Base-by-base conservation (phyloP, 2,329 filamentous ascomycete genomes). In the Fusarium agapanthi region DNA sequence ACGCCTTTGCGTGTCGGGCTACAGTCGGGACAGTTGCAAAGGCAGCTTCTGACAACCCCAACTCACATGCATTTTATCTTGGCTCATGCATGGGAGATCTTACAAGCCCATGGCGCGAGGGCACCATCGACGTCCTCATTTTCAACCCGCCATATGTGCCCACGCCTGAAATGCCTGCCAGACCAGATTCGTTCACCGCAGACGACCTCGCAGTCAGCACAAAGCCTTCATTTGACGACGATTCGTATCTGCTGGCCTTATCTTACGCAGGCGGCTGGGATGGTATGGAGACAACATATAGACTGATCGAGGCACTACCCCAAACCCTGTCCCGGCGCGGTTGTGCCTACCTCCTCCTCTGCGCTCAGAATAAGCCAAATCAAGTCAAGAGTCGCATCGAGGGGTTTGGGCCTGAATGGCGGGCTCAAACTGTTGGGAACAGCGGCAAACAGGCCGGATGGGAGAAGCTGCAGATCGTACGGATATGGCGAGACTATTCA, bases 71-170 rank as follows among this genome's bases (percentile, higher is more conserved):
- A 7, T 76, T 83, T 14, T 93, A 92, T 75, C 82, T 96, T 13
- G 92, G 90, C 44, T 88, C 91, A 24, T 80, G 92, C 32, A 90
- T 90, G 65, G 91, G 89, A 4, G 94, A 98, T 79, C 86, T 99
- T 2, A 86, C 88, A 9, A 81, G 87, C 6, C 84, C 91, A 2
- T 83, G 97, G 44, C 86, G 88, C 13, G 79, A 84, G 0, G 84
- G 86, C 6, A 64, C 55, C 18, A 88, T 97, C 10, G 96, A 99
- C 79, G 88, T 99, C 16, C 87, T 99, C 70, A 88, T 99, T 34
- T 99, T 98, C 87, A 99, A 99, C 80, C 96, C 96, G 59, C 96
- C 96, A 1, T 99, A 99, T 80, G 96, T 99, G 20, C 96, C 96
- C 5, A 97, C 95, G 6, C 88, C 91, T 32, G 88, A 90, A 44